Percentiles rank a stretch among this genome's conserved stretches.
These are phyloP conservation scores for Kazachstania sp. DNA, from an alignment of 1,139 yeast genomes.

Conservation along the genomic window DNA sequence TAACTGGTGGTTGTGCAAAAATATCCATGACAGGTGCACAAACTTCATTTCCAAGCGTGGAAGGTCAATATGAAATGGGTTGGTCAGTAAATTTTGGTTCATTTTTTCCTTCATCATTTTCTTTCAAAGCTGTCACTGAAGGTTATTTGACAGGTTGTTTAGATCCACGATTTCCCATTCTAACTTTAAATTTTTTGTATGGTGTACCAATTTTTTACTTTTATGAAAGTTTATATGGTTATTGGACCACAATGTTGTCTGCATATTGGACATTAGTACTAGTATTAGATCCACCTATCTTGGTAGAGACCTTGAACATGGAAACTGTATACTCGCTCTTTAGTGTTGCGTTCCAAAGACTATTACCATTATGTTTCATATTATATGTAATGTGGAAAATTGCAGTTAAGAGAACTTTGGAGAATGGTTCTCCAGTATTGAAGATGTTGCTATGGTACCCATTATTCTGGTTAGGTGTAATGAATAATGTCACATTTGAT, in stretches of 20 bases:
- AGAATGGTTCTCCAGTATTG: conserved; percentile 41
- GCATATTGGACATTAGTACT: conserved; percentile 83
- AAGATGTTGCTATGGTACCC: conserved; percentile 67
- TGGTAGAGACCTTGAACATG: conserved; percentile 45
- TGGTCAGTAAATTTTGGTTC: conserved; percentile 58
- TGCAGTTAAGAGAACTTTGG: conserved; percentile 38
- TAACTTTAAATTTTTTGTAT: conserved; percentile 49
- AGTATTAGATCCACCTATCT: conserved; percentile 75
- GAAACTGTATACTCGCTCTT: conserved; percentile 52
- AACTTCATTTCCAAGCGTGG: conserved; percentile 37
- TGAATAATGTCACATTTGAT: conserved; percentile 84
- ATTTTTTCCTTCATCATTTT: conserved; percentile 67
- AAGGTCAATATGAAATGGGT: conserved; percentile 42
- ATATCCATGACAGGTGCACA: conserved; percentile 52
- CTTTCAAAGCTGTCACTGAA: conserved; percentile 38
- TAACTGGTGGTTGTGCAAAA: conserved; percentile 74
- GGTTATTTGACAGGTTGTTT: conserved; percentile 41
- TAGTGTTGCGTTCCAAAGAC: conserved; percentile 63
- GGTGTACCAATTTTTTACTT: conserved; percentile 53
- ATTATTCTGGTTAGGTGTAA: conserved; percentile 73
- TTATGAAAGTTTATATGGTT: conserved; percentile 47
- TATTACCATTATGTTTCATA: conserved; percentile 67
- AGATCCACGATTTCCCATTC: conserved; percentile 57
- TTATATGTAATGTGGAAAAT: conserved; percentile 64
- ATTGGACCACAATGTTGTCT: conserved; percentile 53